phyloP scores from a whole-genome alignment of 1,139 yeast genomes.

The Blastobotrys aristatus region DNA sequence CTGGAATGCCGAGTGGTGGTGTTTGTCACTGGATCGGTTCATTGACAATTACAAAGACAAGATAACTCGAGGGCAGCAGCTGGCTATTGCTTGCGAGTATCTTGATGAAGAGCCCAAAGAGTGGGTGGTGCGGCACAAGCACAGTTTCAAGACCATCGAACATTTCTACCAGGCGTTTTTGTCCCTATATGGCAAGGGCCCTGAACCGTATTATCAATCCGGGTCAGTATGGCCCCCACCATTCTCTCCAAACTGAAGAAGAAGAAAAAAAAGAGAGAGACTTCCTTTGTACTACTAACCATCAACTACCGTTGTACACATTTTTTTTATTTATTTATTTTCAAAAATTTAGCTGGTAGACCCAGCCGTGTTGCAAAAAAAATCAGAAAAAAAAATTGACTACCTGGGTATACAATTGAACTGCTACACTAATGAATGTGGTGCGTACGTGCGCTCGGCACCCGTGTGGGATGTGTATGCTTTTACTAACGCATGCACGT shows the following conservation, averaged over 20 bases:
- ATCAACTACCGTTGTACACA: too few species aligned
- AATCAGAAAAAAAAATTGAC: too few species aligned
- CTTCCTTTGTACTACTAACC: too few species aligned
- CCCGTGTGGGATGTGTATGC: too few species aligned
- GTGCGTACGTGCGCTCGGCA: too few species aligned
- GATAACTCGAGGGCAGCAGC: not conserved
- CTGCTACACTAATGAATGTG: too few species aligned
- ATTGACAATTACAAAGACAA: not conserved
- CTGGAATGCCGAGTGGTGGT: slow-evolving; percentile 14
- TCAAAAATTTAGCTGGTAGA: too few species aligned
- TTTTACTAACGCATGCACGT: too few species aligned
- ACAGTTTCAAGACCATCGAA: slow-evolving; percentile 2
- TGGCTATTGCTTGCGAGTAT: slow-evolving; percentile 3
- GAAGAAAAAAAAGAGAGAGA: not conserved
- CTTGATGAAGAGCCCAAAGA: slow-evolving; percentile 6
- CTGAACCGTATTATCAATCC: slow-evolving; percentile 9
- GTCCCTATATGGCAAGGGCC: slow-evolving; percentile 4
- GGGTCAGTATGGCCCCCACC: slow-evolving; percentile 9
- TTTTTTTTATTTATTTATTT: too few species aligned
- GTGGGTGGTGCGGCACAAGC: not conserved
- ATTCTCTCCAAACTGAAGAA: too few species aligned
- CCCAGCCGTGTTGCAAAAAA: too few species aligned
- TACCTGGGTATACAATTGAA: too few species aligned
- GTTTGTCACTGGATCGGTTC: slow-evolving; percentile 10
- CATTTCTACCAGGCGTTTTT: slow-evolving; percentile 8